Conservation (phyloP, 345 rosid species). For the Brassica juncea region DNA sequence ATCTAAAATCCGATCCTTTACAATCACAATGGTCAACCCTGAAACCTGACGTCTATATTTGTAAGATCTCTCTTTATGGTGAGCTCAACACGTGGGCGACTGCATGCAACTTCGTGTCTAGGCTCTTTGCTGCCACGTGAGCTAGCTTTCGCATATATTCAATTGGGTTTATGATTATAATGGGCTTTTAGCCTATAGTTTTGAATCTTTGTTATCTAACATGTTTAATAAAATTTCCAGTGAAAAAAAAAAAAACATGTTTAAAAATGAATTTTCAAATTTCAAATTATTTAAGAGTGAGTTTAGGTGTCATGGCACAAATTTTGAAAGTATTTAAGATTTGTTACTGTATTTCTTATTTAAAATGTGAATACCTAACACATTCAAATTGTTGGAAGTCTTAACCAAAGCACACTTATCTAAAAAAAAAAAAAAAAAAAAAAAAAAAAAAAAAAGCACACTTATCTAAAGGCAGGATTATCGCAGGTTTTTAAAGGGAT, state of each 20-base stretch:
- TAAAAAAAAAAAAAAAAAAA: background rate
- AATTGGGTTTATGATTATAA: background rate
- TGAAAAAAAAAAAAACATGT: no score
- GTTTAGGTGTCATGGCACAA: background rate
- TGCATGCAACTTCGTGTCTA: constrained; percentile 8
- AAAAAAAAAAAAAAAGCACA: no score
- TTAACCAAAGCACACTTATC: background rate
- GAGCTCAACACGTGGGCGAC: constrained; percentile 32
- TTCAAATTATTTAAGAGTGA: background rate
- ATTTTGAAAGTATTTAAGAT: background rate
- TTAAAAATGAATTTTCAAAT: no score
- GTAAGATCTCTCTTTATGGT: constrained; percentile 36
- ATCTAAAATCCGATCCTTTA: background rate
- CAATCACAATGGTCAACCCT: background rate
- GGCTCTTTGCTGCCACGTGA: constrained; percentile 19
- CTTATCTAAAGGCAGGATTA: no score
- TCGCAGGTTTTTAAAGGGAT: no score
- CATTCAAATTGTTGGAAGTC: background rate
- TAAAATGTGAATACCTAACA: no score
- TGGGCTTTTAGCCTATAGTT: background rate
- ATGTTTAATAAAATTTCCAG: no score
- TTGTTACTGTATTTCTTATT: no score
- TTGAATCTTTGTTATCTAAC: background rate
- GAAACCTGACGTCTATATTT: background rate
- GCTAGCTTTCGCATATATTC: background rate